Evolutionary conservation across 2,329 filamentous ascomycete species (phyloP).

Genomic region (Penicillium glabrum): DNA sequence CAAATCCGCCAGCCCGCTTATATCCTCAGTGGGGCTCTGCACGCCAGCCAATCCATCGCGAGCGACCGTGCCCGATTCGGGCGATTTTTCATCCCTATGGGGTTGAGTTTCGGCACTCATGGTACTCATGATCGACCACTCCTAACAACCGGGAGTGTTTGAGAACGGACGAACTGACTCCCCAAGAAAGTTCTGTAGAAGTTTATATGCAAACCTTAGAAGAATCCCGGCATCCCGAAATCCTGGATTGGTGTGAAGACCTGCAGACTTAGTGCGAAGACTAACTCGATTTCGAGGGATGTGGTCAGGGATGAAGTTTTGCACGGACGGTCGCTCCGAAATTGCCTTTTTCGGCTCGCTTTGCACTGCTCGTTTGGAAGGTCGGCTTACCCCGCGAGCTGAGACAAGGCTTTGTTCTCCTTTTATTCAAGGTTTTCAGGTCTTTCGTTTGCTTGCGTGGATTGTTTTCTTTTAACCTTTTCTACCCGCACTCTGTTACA

Average conservation of each 20-base stretch:
- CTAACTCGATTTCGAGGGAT: not conserved
- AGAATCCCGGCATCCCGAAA: not conserved
- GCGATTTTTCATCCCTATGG: not conserved
- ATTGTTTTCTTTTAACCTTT: not conserved
- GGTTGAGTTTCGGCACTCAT: not conserved
- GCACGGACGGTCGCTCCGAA: not conserved
- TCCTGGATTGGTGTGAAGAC: not conserved
- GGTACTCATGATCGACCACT: not conserved
- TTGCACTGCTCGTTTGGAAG: not conserved
- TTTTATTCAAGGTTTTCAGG: not conserved
- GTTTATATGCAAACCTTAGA: not conserved
- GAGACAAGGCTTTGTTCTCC: not conserved
- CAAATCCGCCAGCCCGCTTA: not conserved
- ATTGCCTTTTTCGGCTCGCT: not conserved
- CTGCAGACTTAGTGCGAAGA: not conserved
- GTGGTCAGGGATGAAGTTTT: not conserved
- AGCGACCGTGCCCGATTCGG: not conserved
- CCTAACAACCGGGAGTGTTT: not conserved
- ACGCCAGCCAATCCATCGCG: not conserved
- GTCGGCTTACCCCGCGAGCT: not conserved
- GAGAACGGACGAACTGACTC: not conserved
- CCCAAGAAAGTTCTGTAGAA: not conserved
- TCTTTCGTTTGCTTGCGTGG: not conserved
- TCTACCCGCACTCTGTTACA: not conserved
- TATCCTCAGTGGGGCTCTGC: not conserved